These are phyloP conservation scores for Neopestalotiopsis clavispora DNA, from an alignment of 2,329 filamentous ascomycete species.

Conservation along the genomic window DNA sequence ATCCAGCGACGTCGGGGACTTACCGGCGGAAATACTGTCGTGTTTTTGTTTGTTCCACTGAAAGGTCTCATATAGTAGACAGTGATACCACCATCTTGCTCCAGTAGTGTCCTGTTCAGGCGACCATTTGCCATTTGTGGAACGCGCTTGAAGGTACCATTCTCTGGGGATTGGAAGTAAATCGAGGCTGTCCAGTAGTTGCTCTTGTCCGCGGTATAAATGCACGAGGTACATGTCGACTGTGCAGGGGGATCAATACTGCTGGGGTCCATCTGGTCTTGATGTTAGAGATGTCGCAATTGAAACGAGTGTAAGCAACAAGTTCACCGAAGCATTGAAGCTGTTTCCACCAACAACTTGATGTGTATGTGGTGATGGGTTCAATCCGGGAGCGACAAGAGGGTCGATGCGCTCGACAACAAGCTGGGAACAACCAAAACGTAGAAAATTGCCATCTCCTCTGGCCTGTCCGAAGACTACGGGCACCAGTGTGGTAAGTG, in stretches of 20 bases:
- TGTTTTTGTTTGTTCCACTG: slow-evolving; percentile 32
- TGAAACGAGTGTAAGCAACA: background rate
- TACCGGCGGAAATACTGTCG: slow-evolving; percentile 32
- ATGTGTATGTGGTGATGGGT: slow-evolving; percentile 54
- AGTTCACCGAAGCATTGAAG: slow-evolving; percentile 34
- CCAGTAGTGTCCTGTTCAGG: slow-evolving; percentile 26
- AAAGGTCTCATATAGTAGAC: slow-evolving; percentile 35
- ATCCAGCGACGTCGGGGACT: slow-evolving; percentile 11
- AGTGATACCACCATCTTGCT: slow-evolving; percentile 34
- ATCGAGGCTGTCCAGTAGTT: slow-evolving; percentile 40
- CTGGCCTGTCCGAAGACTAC: background rate
- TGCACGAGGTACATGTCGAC: slow-evolving; percentile 36
- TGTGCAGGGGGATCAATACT: slow-evolving; percentile 30
- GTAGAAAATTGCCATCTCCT: slow-evolving; percentile 5
- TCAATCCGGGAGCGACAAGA: slow-evolving; percentile 33
- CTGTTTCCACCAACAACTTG: slow-evolving; percentile 41
- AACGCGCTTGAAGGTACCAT: slow-evolving; percentile 37
- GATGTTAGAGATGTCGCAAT: background rate
- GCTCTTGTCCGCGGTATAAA: slow-evolving; percentile 38
- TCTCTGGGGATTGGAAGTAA: slow-evolving; percentile 35
- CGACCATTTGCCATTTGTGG: slow-evolving; percentile 36
- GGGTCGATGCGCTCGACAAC: slow-evolving; percentile 17
- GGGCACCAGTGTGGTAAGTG: background rate
- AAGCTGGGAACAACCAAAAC: slow-evolving; percentile 14
- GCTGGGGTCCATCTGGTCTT: slow-evolving; percentile 25